Evolutionary conservation across 176 grass and related monocot genomes (phyloP), one percentile per base, ranked within the genome.

Genomic region (Metroxylon sagu): DNA sequence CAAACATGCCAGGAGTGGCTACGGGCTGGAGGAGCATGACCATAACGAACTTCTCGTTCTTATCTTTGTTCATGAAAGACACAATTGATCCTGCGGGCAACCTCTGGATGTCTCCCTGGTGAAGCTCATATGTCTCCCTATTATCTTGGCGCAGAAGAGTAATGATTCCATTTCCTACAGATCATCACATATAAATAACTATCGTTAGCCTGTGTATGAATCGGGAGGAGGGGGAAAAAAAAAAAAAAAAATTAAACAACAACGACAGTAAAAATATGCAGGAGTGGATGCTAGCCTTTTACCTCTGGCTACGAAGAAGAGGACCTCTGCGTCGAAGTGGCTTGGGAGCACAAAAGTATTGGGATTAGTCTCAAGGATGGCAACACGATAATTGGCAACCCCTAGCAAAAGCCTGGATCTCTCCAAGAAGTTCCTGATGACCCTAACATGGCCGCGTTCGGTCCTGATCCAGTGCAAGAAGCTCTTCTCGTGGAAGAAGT

Each of bases 381-480:
- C 75, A 23, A 96, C 52, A 14, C 92, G 87, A 70, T 90, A 90
- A 58, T 96, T 31, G 25, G 62, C 76, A 67, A 96, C 82, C 49
- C 83, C 87, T 2, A 74, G 57, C 57, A 90, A 76, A 5, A 96
- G 68, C 62, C 59, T 57, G 0, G 92, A 96, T 29, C 64, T 61
- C 49, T 82, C 56, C 16, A 77, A 0, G 72, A 96, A 96, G 57
- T 75, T 85, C n/a, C 27, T 57, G 0, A 96, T 67, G 1, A 71
- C 58, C 57, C 51, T 62, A 6, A 96, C 0, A 12, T 60, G 56
- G 18, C 92, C 92, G 14, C 85, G 75, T 19, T 90, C 79, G 35
- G 78, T 82, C 58, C 55, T 52, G 16, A 71, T 53, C 2, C 63
- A 1, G 1, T 61, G 57, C 0, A 65, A 49, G 68, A 86, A 96